Evolutionary conservation across 2,329 filamentous ascomycete genomes (phyloP).

Genomic region (Trichoderma semiorbis): DNA sequence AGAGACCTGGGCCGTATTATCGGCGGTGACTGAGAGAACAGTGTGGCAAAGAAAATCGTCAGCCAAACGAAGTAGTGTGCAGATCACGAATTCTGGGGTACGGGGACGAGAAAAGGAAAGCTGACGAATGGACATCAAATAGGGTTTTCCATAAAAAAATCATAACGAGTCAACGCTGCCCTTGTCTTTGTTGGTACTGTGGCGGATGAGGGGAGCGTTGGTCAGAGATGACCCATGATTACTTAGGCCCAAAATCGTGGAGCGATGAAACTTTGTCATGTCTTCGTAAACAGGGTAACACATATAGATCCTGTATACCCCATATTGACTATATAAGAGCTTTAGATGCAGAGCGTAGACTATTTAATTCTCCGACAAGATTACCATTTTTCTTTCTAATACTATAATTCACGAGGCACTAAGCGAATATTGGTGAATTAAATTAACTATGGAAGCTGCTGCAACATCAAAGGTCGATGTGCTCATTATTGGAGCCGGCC

Average conservation of each 20-base stretch:
- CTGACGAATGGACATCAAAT: background rate
- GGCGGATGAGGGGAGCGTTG: background rate
- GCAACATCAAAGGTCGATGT: slow-evolving; percentile 28
- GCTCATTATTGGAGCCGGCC: slow-evolving; percentile 41
- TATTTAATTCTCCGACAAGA: background rate
- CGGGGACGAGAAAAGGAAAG: background rate
- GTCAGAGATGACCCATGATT: slow-evolving; percentile 15
- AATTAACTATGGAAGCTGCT: background rate
- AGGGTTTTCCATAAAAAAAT: background rate
- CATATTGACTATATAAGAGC: background rate
- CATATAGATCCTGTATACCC: background rate
- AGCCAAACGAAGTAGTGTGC: background rate
- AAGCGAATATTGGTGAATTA: background rate
- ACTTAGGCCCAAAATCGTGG: background rate
- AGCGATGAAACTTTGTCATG: background rate
- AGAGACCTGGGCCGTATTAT: slow-evolving; percentile 51
- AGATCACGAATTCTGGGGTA: background rate
- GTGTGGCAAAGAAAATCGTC: background rate
- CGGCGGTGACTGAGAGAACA: slow-evolving; percentile 5
- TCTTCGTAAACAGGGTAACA: background rate
- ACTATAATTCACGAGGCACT: background rate
- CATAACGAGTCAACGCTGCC: background rate
- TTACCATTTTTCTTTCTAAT: background rate
- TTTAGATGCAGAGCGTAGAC: background rate
- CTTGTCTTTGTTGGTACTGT: background rate